phyloP scores from a whole-genome alignment of 495 filamentous ascomycete genomes.

The Recurvomyces mirabilis region DNA sequence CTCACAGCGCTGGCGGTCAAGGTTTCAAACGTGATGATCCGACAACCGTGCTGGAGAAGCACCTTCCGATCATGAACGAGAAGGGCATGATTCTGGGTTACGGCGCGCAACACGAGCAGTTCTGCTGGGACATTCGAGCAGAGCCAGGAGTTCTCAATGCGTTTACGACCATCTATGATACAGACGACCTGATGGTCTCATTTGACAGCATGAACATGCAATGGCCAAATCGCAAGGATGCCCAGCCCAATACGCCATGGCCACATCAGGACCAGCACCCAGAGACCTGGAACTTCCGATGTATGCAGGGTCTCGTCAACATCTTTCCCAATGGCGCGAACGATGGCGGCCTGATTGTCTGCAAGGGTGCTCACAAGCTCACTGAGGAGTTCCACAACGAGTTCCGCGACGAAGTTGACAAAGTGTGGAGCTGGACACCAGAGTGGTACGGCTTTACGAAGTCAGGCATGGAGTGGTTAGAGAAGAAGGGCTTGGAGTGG shows the following conservation, averaged over 20 bases:
- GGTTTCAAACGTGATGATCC: constrained; percentile 31
- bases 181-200: constrained; percentile 35
- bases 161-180: constrained; percentile 34
- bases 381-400: constrained; percentile 32
- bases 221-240: constrained; percentile 30
- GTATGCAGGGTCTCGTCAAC: constrained; percentile 39
- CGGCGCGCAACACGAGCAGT: constrained; percentile 34
- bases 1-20: constrained; percentile 19
- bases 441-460: constrained; percentile 31
- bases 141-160: constrained; percentile 34
- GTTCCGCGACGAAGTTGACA: constrained; percentile 27
- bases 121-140: constrained; percentile 33
- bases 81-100: constrained; percentile 35
- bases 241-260: constrained; percentile 32
- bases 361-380: constrained; percentile 31
- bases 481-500: constrained; percentile 30
- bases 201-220: constrained; percentile 36
- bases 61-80: constrained; percentile 35
- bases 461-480: constrained; percentile 33
- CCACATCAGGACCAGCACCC: constrained; percentile 39
- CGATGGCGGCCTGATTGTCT: constrained; percentile 34
- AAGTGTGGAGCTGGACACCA: constrained; percentile 25
- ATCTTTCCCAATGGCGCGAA: constrained; percentile 33
- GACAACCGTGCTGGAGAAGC: constrained; percentile 26
- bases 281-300: constrained; percentile 33